Percentiles rank a stretch among this genome's conserved stretches.
Conservation (phyloP, 345 rosid species). For the Dimocarpus longan region DNA sequence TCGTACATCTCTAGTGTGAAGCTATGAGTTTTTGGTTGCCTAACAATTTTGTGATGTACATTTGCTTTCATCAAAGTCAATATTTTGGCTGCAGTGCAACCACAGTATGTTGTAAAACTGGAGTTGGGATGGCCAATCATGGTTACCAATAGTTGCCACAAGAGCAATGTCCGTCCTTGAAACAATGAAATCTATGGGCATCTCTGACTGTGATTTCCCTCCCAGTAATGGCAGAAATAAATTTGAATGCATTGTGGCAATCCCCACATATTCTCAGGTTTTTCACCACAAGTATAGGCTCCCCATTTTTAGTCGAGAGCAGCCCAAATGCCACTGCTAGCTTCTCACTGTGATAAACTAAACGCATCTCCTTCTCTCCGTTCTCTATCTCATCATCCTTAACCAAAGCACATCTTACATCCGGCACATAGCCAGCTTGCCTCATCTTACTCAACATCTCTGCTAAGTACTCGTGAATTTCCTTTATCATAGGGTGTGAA, state of each 20-base stretch:
- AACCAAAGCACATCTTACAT: conserved; percentile 64
- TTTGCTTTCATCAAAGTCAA: not conserved
- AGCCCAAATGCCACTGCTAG: conserved; percentile 86
- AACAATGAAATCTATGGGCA: conserved; percentile 73
- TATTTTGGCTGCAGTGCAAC: not conserved
- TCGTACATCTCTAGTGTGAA: not conserved
- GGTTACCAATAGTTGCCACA: conserved; percentile 84
- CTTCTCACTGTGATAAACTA: conserved; percentile 89
- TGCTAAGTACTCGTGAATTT: conserved; percentile 58
- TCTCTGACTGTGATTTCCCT: conserved; percentile 81
- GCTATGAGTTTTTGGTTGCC: not conserved
- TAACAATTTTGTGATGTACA: not conserved
- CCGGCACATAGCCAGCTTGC: conserved; percentile 74
- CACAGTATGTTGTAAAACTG: not conserved
- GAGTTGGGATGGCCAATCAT: not conserved
- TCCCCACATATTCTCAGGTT: conserved; percentile 91
- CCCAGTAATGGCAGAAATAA: conserved; percentile 55
- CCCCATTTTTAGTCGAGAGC: conserved; percentile 64
- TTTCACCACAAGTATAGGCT: conserved; percentile 70
- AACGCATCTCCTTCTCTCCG: conserved; percentile 60
- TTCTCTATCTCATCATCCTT: conserved; percentile 57
- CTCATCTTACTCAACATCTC: conserved; percentile 68
- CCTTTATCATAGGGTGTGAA: conserved; percentile 75
- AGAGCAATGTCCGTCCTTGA: conserved; percentile 68
- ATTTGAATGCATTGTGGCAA: conserved; percentile 83